Base-by-base conservation (phyloP, 2,329 filamentous ascomycete genomes). In the Botrytis sinoallii region DNA sequence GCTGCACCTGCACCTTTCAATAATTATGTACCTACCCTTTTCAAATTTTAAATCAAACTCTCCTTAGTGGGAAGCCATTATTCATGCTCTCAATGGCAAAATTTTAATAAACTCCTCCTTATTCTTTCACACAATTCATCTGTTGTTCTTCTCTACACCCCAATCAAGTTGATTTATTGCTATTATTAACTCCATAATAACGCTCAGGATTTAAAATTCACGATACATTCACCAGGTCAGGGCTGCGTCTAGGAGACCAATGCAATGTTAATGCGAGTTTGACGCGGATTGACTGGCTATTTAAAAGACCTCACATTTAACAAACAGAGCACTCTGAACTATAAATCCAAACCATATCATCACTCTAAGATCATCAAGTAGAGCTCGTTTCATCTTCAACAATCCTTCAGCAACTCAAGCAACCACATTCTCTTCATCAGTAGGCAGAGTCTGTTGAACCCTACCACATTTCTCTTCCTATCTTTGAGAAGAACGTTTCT, bases 1-100 rank as follows among this genome's bases (percentile, higher is more conserved):
- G 66, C 48, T 68, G 35, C 65, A 57, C 38, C 66, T 69, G 48
- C 66, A 68, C 48, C n/a, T 69, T 42, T 32, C 40, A 12, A 69
- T 52, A 66, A 65, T 52, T 25, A 40, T 40, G 25, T 57, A 18
- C 18, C 25, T 55, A 55, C 25, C 35, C 35, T 35, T 35, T 63
- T 63, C 38, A 25, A 40, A 3, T 25, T 42, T 64, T 29, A 64
- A 44, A 44, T 42, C 65, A 57, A 42, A 42, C 65, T 42, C 16
- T 68, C 35, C 35, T 38, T 55, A 22, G 65, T 29, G 35, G 64
- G 29, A 48, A 38, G 12, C 12, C 22, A n/a, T 46, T 48, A 55
- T 67, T 52, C 32, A 55, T 48, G 25, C 25, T 68, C 16, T n/a
- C 38, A 40, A 22, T 40, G 38, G 38, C 46, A 55, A 55, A 18